A percentile compares a stretch with the other conserved stretches of the same genome.
phyloP scores from a whole-genome alignment of 768 basidiomycete genomes.

The Lactarius deliciosus region DNA sequence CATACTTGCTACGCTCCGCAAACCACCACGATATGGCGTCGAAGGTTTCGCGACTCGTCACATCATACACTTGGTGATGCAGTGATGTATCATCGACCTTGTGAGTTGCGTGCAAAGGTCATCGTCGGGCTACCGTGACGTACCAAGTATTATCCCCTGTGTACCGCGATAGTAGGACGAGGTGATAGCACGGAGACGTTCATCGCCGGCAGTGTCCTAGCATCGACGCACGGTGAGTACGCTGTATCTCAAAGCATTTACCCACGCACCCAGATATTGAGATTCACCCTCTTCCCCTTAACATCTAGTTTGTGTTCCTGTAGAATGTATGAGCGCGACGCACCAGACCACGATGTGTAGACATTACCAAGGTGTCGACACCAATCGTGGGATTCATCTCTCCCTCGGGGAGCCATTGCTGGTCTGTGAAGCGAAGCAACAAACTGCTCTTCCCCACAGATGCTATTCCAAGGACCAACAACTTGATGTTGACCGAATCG shows the following conservation, averaged over 20 bases:
- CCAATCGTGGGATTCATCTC: conserved; percentile 85
- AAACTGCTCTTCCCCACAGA: conserved; percentile 92
- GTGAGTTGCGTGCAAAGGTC: neutral
- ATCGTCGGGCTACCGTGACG: conserved; percentile 22
- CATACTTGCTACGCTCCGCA: conserved; percentile 89
- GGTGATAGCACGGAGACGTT: conserved; percentile 92
- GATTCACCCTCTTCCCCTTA: conserved; percentile 78
- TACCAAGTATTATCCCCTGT: conserved; percentile 76
- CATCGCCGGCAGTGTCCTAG: conserved; percentile 94
- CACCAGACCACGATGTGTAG: neutral
- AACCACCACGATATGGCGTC: conserved; percentile 91
- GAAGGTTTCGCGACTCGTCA: conserved; percentile 87
- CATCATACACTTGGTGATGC: conserved; percentile 76
- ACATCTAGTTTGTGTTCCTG: conserved; percentile 86
- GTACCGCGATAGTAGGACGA: conserved; percentile 91
- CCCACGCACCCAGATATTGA: conserved; percentile 88
- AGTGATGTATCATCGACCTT: neutral
- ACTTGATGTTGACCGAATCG: conserved; percentile 68
- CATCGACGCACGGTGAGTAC: neutral
- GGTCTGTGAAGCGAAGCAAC: conserved; percentile 90
- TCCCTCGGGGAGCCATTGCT: conserved; percentile 89
- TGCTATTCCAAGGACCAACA: conserved; percentile 79
- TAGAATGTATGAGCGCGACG: neutral
- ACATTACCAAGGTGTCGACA: conserved; percentile 75
- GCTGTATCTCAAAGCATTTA: neutral